Percentiles rank a stretch among this genome's conserved stretches.
Conservation (phyloP, 208 protist genomes). For the Leishmania guyanensis region DNA sequence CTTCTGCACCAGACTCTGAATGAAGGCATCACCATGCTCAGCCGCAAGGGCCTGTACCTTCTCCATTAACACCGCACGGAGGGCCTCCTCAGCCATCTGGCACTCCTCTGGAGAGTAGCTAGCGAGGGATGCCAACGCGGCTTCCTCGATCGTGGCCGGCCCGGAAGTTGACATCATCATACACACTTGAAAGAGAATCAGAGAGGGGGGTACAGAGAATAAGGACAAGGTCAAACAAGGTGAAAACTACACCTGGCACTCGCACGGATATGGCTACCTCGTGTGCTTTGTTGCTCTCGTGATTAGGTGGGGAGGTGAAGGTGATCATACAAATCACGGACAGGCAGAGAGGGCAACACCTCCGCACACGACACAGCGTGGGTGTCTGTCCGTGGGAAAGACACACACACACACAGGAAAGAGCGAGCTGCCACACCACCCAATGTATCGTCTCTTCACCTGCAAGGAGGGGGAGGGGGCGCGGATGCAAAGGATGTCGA, state of each 20-base stretch:
- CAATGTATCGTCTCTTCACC: background rate
- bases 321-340: background rate
- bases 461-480: background rate
- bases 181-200: background rate
- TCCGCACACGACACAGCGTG: background rate
- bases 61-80: constrained; percentile 22
- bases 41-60: constrained; percentile 47
- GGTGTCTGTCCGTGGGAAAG: background rate
- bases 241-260: background rate
- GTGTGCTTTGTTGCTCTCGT: background rate
- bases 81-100: constrained; percentile 35
- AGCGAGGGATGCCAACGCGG: constrained; percentile 11
- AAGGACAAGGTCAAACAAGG: background rate
- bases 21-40: constrained; percentile 55
- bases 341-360: background rate
- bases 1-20: constrained; percentile 68
- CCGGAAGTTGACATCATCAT: constrained; percentile 15
- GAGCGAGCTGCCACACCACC: background rate
- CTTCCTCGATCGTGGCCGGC: constrained; percentile 11
- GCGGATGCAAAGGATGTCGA: background rate
- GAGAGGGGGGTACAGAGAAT: background rate
- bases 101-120: constrained; percentile 26
- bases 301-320: background rate
- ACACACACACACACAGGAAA: background rate
- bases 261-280: background rate